Conservation (phyloP, 2,329 filamentous ascomycete species). For the Aspergillus versicolor region DNA sequence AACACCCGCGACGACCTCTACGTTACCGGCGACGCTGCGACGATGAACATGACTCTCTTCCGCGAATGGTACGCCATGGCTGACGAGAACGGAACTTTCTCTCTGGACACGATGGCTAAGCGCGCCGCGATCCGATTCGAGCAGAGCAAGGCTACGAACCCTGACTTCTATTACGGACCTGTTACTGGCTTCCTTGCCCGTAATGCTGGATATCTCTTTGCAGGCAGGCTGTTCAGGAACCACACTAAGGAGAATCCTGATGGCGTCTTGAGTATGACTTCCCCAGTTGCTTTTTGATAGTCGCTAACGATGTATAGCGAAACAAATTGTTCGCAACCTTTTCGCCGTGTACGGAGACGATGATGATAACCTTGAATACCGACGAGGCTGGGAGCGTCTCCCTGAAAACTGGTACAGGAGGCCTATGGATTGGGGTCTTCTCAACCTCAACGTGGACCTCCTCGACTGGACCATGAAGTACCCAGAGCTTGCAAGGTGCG, state of each 20-base stretch:
- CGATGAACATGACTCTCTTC: conserved; percentile 55
- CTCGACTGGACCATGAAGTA: conserved; percentile 39
- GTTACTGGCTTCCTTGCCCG: conserved; percentile 51
- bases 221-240: conserved; percentile 46
- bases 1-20: conserved; percentile 56
- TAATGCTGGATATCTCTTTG: conserved; percentile 51
- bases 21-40: conserved; percentile 49
- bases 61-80: conserved; percentile 47
- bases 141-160: conserved; percentile 52
- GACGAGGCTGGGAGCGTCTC: conserved; percentile 52
- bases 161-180: conserved; percentile 56
- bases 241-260: conserved; percentile 44
- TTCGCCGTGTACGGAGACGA: conserved; percentile 47
- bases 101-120: conserved; percentile 45
- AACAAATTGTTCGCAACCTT: conserved; percentile 48
- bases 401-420: conserved; percentile 55
- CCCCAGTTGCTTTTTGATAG: too few relatives aligned
- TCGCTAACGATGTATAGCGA: conserved; percentile 22
- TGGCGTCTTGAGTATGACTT: conserved; percentile 36
- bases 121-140: conserved; percentile 48
- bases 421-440: conserved; percentile 48
- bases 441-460: conserved; percentile 45
- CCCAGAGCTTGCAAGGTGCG: conserved; percentile 39
- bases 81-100: conserved; percentile 37
- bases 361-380: conserved; percentile 44